Base-by-base conservation (phyloP, 306 rosid genomes). In the Pterocarpus macrocarpus region DNA sequence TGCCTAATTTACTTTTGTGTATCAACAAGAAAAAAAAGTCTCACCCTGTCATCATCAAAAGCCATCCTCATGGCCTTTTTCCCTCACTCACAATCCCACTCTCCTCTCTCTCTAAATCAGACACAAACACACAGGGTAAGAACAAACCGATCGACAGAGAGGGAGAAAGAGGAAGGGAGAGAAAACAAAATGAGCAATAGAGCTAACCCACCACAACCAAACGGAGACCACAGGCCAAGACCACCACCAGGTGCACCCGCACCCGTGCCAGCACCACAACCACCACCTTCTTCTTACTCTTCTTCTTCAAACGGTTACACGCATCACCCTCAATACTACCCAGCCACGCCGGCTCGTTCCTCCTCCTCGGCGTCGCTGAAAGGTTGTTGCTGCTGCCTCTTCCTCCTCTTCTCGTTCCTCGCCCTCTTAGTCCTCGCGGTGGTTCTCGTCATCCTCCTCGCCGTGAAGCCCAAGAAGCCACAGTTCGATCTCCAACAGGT, bases 371-470 rank as follows among this genome's bases (percentile, higher is more conserved):
- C 99, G 0, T 95, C 99, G 11, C 85, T 95, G 53, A 87, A 84
- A 82, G 99, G 99, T 1, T 95, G 99, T 34, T 95, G 99, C 57
- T 95, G 99, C 74, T 95, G 99, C 55, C 97, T 95, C 71, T 93
- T 90, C 88, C 90, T 95, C 1, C 93, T 95, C 53, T 82, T 96
- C 83, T 90, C 98, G 50, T 93, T 96, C 86, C 80, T 96, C 0
- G 97, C 97, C 4, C 99, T 96, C 43, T 79, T 96, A 5, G 81
- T 82, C 15, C 86, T 95, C 10, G 97, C 99, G 15, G 59, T 93
- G 49, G 85, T 89, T 7, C 95, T 95, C 10, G 82, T 95, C 73
- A 78, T 95, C 69, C 33, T 95, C 82, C 93, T 95, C 10, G 99
- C 98, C 14, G 86, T 95, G 7, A 93, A 90, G 15, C 99, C 99